Evolutionary conservation across 208 protist species (phyloP).

Genomic region (Leishmania turanica): DNA sequence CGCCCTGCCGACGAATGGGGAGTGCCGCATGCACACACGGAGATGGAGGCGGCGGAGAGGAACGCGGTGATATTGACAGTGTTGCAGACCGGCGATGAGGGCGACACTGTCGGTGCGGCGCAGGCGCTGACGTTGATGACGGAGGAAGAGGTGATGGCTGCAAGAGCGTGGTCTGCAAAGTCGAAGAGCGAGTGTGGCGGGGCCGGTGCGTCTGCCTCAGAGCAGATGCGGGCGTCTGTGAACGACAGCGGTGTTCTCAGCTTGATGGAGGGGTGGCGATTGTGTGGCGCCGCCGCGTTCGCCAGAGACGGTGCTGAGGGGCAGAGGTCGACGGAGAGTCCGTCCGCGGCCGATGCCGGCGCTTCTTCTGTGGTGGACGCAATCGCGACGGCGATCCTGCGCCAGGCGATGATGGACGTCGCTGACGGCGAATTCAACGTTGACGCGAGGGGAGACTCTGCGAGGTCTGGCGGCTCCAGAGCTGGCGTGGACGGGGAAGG

Average conservation of each 20-base stretch:
- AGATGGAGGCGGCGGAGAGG: constrained; percentile 75
- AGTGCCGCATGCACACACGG: constrained; percentile 24
- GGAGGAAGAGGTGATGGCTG: background rate
- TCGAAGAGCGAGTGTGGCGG: background rate
- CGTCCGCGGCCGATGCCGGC: background rate
- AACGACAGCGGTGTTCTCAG: background rate
- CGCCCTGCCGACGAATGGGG: constrained; percentile 59
- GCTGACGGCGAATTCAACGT: background rate
- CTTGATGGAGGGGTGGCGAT: background rate
- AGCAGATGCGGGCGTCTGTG: constrained; percentile 14
- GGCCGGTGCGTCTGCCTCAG: background rate
- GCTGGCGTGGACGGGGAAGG: background rate
- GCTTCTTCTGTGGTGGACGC: constrained; percentile 2
- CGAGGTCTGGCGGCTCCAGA: background rate
- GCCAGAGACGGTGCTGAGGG: background rate
- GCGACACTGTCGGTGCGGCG: background rate
- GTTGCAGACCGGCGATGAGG: constrained; percentile 35
- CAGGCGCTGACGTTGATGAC: background rate
- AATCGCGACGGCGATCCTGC: constrained; percentile 19
- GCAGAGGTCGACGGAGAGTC: too few relatives aligned
- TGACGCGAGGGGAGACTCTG: background rate
- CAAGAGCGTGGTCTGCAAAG: too few relatives aligned
- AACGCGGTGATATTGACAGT: constrained; percentile 68
- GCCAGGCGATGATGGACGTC: constrained; percentile 18
- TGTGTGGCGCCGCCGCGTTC: background rate